Percentiles rank a stretch among this genome's conserved stretches.
These are phyloP conservation scores for Hanseniaspora osmophila DNA, from an alignment of 805 yeast genomes.

Conservation along the genomic window DNA sequence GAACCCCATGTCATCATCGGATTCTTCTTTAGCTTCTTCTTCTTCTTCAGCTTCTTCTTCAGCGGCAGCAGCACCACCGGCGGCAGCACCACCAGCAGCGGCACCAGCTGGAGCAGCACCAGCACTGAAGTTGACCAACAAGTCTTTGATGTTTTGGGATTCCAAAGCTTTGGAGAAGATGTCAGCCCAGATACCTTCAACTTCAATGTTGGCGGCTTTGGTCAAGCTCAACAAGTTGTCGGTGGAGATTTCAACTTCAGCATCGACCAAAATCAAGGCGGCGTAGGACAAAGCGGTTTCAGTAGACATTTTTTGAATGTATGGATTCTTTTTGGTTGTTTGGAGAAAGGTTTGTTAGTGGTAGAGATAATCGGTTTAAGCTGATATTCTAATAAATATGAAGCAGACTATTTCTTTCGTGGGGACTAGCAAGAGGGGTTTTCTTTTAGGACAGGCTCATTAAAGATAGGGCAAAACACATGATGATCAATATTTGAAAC, in stretches of 20 bases:
- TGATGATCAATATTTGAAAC: too few species aligned
- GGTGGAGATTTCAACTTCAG: slow-evolving; percentile 84
- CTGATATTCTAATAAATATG: slow-evolving; percentile 12
- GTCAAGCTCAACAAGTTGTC: slow-evolving; percentile 65
- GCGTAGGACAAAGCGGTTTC: slow-evolving; percentile 95
- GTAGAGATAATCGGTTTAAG: slow-evolving; percentile 25
- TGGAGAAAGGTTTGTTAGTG: slow-evolving; percentile 3
- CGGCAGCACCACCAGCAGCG: slow-evolving; percentile 33
- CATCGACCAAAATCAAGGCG: slow-evolving; percentile 94
- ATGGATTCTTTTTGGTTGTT: background rate
- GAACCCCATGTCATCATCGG: slow-evolving; percentile 81
- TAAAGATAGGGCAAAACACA: background rate
- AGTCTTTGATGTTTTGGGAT: slow-evolving; percentile 59
- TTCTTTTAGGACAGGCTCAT: background rate
- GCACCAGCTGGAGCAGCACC: slow-evolving; percentile 33
- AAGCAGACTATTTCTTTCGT: slow-evolving; percentile 25
- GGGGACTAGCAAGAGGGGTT: background rate
- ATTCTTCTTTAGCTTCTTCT: slow-evolving; percentile 49
- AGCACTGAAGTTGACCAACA: slow-evolving; percentile 45
- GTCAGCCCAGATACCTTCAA: slow-evolving; percentile 71
- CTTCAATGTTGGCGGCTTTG: slow-evolving; percentile 60
- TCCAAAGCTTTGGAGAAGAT: slow-evolving; percentile 73
- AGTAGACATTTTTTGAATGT: slow-evolving; percentile 43
- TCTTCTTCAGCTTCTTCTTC: slow-evolving; percentile 45
- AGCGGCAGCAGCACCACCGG: slow-evolving; percentile 35